Conservation (phyloP, 2,329 filamentous ascomycete species). For the Aspergillus quadrilineatus region DNA sequence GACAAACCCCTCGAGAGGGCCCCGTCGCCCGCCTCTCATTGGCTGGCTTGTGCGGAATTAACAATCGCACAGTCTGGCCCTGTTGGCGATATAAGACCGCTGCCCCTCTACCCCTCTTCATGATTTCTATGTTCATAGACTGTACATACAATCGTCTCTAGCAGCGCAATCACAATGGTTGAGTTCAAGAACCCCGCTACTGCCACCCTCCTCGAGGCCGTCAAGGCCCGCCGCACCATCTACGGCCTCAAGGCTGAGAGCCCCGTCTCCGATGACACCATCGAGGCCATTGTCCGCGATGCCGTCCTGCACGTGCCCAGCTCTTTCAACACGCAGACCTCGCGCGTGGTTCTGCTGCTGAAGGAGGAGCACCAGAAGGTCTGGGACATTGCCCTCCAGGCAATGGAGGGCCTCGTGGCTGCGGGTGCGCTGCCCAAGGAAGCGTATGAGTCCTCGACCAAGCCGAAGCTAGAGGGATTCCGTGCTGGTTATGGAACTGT, state of each 20-base stretch:
- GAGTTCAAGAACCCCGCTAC: slow-evolving; percentile 36
- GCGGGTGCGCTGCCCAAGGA: slow-evolving; percentile 55
- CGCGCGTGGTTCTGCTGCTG: slow-evolving; percentile 73
- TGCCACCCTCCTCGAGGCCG: slow-evolving; percentile 30
- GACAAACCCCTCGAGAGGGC: neutral
- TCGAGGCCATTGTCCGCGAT: slow-evolving; percentile 30
- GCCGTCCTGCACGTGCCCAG: slow-evolving; percentile 68
- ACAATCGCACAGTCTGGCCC: neutral
- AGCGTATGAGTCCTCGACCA: slow-evolving; percentile 47
- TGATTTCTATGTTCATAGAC: slow-evolving; percentile 6
- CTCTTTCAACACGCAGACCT: slow-evolving; percentile 84
- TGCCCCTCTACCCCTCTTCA: neutral
- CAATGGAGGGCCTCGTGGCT: slow-evolving; percentile 47
- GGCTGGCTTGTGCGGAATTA: neutral
- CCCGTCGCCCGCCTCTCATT: neutral
- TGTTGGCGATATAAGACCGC: neutral
- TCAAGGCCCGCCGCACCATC: slow-evolving; percentile 33
- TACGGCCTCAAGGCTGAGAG: slow-evolving; percentile 34
- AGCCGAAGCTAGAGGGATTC: slow-evolving; percentile 58
- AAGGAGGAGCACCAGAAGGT: slow-evolving; percentile 83
- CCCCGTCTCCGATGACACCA: slow-evolving; percentile 34
- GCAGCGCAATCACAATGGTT: slow-evolving; percentile 33
- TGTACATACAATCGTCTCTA: neutral
- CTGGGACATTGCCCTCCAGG: slow-evolving; percentile 74
- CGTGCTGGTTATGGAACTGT: slow-evolving; percentile 72